A percentile compares a stretch with the other conserved stretches of the same genome.
These are phyloP conservation scores for Wickerhamomyces chaumierensis DNA, from an alignment of 805 yeast genomes.

Conservation along the genomic window DNA sequence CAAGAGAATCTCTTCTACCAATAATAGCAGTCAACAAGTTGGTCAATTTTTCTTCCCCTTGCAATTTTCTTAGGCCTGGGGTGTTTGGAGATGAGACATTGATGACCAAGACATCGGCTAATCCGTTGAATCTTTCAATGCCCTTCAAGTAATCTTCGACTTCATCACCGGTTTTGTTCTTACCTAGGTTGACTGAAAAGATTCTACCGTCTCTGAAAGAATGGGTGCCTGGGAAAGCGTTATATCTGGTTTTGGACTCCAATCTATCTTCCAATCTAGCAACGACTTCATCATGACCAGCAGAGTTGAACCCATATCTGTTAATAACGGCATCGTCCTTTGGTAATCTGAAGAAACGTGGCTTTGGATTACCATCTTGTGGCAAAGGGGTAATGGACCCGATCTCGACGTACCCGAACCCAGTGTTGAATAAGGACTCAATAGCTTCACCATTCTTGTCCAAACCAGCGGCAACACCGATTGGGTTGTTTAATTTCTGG, in stretches of 20 bases:
- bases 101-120: constrained; percentile 81
- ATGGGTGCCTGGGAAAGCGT: constrained; percentile 15
- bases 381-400: constrained; percentile 91
- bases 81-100: constrained; percentile 95
- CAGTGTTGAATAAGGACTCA: constrained; percentile 65
- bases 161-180: constrained; percentile 88
- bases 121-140: constrained; percentile 67
- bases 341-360: constrained; percentile 80
- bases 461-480: constrained; percentile 93
- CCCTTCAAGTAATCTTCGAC: constrained; percentile 78
- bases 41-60: constrained; percentile 63
- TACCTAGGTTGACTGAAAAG: constrained; percentile 80
- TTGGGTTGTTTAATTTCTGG: constrained; percentile 53
- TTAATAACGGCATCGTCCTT: constrained; percentile 86
- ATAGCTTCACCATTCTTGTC: constrained; percentile 91
- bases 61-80: constrained; percentile 85
- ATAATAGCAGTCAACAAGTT: constrained; percentile 58
- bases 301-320: constrained; percentile 89
- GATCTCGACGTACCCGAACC: constrained; percentile 84
- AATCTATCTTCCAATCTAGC: constrained; percentile 59
- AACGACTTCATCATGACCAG: constrained; percentile 70
- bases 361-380: constrained; percentile 91
- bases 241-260: constrained; percentile 22
- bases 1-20: constrained; percentile 48
- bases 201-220: constrained; percentile 56